phyloP scores from a whole-genome alignment of 192 early-diverging fungal genomes.

The Entomortierella lignicola region DNA sequence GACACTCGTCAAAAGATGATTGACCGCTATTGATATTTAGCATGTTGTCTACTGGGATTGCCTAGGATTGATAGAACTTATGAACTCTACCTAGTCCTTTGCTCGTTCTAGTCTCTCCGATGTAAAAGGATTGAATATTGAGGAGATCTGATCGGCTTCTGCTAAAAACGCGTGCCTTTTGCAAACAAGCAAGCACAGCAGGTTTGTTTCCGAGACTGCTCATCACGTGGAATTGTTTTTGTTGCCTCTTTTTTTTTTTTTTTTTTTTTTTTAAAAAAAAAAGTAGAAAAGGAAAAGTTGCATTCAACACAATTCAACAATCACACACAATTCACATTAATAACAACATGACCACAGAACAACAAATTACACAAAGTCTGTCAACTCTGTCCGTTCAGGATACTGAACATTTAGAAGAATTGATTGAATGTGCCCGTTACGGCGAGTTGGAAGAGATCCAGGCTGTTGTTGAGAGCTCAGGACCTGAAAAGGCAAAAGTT shows the following conservation, averaged over 20 bases:
- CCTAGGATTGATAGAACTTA: no score
- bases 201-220: not conserved
- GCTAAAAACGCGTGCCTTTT: no score
- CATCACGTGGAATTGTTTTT: conserved; percentile 20
- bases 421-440: conserved; percentile 77
- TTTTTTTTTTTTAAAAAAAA: not conserved
- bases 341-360: conserved; percentile 23
- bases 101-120: no score
- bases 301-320: not conserved
- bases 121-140: no score
- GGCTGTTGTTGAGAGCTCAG: conserved; percentile 50
- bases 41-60: no score
- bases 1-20: no score
- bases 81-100: no score
- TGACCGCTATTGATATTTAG: no score
- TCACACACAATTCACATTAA: not conserved
- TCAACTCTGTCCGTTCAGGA: conserved; percentile 45
- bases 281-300: not conserved
- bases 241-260: conserved; percentile 8
- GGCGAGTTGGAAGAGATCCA: conserved; percentile 80
- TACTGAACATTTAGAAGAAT: conserved; percentile 59
- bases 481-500: conserved; percentile 47
- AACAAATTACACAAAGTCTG: conserved; percentile 13
- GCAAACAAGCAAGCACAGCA: no score
- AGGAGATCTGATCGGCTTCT: no score